These are phyloP conservation scores for Xylaria longipes DNA, from an alignment of 495 filamentous ascomycete genomes.

Conservation along the genomic window DNA sequence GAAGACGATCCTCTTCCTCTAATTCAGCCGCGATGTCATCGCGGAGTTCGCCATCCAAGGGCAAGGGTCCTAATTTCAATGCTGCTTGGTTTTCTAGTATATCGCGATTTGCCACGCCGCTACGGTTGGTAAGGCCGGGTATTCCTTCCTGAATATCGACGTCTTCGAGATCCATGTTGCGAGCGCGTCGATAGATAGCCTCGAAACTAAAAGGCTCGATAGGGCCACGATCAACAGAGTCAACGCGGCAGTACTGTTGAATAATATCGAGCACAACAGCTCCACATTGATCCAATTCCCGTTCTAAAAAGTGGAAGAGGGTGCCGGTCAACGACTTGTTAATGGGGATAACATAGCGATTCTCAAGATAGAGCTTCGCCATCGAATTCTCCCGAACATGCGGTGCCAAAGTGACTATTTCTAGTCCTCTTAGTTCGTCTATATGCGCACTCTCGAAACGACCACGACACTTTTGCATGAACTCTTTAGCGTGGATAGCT, in stretches of 20 bases:
- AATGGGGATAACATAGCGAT: slow-evolving; percentile 86
- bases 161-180: slow-evolving; percentile 62
- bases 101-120: slow-evolving; percentile 79
- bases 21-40: slow-evolving; percentile 84
- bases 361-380: slow-evolving; percentile 77
- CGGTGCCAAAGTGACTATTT: slow-evolving; percentile 71
- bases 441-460: slow-evolving; percentile 76
- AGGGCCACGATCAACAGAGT: slow-evolving; percentile 74
- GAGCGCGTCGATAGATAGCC: slow-evolving; percentile 70
- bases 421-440: slow-evolving; percentile 74
- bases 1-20: slow-evolving; percentile 74
- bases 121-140: slow-evolving; percentile 74
- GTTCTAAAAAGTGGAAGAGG: slow-evolving; percentile 86
- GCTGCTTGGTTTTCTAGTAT: slow-evolving; percentile 61
- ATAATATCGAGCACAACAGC: slow-evolving; percentile 75
- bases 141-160: slow-evolving; percentile 92
- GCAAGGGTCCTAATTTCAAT: slow-evolving; percentile 78
- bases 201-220: slow-evolving; percentile 83
- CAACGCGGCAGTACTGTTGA: slow-evolving; percentile 73
- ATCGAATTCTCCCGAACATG: slow-evolving; percentile 75
- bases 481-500: slow-evolving; percentile 69
- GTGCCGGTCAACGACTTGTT: slow-evolving; percentile 79
- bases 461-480: slow-evolving; percentile 69
- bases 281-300: slow-evolving; percentile 79
- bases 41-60: slow-evolving; percentile 77